Evolutionary conservation across 2,329 filamentous ascomycete species (phyloP).

Genomic region (Aspergillus pseudoglaucus): DNA sequence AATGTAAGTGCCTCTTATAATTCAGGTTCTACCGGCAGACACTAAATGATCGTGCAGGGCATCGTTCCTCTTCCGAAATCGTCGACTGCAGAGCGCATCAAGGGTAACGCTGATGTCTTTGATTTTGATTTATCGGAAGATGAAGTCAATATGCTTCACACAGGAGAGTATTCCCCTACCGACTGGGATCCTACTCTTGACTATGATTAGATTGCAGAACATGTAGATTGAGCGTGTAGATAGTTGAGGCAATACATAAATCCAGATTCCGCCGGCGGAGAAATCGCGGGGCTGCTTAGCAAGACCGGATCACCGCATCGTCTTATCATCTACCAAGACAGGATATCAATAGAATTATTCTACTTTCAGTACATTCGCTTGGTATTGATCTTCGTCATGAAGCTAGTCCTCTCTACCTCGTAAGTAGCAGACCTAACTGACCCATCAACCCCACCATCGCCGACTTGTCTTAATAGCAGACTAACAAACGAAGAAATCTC

Average conservation of each 20-base stretch:
- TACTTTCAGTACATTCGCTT: background rate
- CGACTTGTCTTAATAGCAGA: constrained; percentile 2
- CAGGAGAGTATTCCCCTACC: constrained; percentile 51
- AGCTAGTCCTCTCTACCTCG: constrained; percentile 81
- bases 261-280: constrained; percentile 1
- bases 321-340: background rate
- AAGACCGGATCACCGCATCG: constrained; percentile 5
- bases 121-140: constrained; percentile 54
- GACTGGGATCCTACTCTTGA: constrained; percentile 51
- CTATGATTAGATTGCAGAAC: constrained; percentile 16
- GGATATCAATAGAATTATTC: background rate
- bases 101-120: constrained; percentile 54
- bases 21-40: constrained; percentile 7
- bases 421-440: constrained; percentile 41
- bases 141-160: constrained; percentile 53
- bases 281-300: constrained; percentile 25
- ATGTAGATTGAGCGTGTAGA: background rate
- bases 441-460: constrained; percentile 1
- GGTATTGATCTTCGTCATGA: constrained; percentile 52
- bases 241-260: constrained; percentile 3
- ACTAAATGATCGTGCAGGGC: constrained; percentile 34
- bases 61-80: constrained; percentile 61
- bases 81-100: constrained; percentile 52
- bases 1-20: constrained; percentile 52
- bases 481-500: constrained; percentile 57